Conservation (phyloP, 108 stramenopile species). For the Nannochloropsis salina region DNA sequence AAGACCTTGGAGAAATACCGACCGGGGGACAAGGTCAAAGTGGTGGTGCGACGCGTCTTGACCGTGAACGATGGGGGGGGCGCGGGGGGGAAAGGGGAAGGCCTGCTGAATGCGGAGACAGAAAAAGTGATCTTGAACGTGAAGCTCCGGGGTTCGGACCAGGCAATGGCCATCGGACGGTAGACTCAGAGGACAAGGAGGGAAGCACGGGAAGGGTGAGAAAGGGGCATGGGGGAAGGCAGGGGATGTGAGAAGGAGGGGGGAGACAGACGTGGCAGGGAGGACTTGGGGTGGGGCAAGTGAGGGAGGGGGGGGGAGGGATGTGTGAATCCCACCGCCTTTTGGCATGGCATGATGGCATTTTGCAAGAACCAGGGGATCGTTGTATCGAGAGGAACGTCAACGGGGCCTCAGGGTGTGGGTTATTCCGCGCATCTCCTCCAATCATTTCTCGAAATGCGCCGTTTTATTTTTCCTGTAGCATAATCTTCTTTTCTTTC, state of each 20-base stretch:
- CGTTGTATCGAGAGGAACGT: no score
- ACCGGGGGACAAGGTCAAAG: conserved; percentile 70
- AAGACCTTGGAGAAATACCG: conserved; percentile 70
- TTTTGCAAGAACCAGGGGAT: no score
- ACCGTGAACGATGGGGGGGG: background rate
- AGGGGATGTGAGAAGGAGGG: background rate
- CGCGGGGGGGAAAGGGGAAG: background rate
- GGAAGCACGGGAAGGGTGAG: conserved; percentile 23
- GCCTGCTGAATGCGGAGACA: background rate
- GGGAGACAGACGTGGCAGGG: background rate
- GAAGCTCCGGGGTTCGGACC: conserved; percentile 21
- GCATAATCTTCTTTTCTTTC: no score
- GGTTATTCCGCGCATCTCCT: no score
- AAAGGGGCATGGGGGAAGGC: background rate
- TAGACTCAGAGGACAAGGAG: conserved; percentile 22
- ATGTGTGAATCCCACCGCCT: no score
- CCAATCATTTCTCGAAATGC: no score
- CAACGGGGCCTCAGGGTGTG: no score
- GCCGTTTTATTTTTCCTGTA: no score
- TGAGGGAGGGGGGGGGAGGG: no score
- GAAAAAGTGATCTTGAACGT: conserved; percentile 25
- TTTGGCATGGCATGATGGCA: no score
- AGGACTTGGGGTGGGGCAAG: no score
- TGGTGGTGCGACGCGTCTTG: conserved; percentile 62
- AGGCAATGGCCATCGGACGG: conserved; percentile 24